Conservation (phyloP, 495 filamentous ascomycete genomes). For the Lasiosphaeria ovina region DNA sequence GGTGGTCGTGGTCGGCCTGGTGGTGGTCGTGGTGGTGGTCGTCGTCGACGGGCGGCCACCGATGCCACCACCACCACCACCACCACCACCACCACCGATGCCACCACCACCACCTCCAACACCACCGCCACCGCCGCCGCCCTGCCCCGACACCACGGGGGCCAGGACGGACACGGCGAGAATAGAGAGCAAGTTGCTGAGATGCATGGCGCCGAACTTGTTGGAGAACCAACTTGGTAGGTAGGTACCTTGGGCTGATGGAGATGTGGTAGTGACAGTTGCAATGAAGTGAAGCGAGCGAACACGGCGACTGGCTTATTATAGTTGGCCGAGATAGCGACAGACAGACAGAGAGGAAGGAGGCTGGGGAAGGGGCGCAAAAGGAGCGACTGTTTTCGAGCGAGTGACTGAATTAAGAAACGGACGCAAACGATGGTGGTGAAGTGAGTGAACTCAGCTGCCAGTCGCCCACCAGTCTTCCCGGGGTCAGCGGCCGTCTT, state of each 20-base stretch:
- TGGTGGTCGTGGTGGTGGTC: not conserved
- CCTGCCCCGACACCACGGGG: constrained; percentile 1
- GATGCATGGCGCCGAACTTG: not conserved
- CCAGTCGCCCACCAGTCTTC: no score
- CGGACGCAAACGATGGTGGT: not conserved
- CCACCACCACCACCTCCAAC: not conserved
- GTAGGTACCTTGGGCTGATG: not conserved
- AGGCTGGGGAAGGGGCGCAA: not conserved
- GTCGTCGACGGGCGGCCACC: not conserved
- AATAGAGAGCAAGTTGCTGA: not conserved
- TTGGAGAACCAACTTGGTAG: not conserved
- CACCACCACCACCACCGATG: not conserved
- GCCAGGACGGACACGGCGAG: not conserved
- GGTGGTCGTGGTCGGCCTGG: constrained; percentile 1
- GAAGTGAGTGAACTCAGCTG: not conserved
- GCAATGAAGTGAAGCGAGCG: not conserved
- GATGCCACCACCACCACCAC: not conserved
- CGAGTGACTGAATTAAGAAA: not conserved
- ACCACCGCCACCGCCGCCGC: not conserved
- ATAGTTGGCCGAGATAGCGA: not conserved
- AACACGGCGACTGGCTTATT: not conserved
- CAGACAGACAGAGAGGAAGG: not conserved
- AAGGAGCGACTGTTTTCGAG: not conserved
- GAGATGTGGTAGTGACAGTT: not conserved
- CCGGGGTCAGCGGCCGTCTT: not conserved